Percentiles rank a stretch among this genome's conserved stretches.
These are phyloP conservation scores for Ganoderma resinaceum DNA, from an alignment of 1,284 basidiomycete species.

Conservation along the genomic window DNA sequence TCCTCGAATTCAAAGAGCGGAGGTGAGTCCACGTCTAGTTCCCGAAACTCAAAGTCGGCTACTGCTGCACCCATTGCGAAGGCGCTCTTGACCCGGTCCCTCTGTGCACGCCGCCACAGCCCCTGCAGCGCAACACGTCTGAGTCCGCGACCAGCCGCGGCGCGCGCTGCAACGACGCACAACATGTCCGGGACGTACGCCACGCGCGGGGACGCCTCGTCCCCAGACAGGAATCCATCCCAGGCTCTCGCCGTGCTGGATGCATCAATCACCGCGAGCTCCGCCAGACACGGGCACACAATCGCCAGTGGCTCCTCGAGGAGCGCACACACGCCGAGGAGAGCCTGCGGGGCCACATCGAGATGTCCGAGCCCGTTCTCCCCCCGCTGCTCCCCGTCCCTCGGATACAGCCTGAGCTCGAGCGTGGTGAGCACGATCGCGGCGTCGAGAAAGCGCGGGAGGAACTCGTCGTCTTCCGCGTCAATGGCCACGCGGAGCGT, in stretches of 20 bases:
- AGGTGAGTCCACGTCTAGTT: background rate
- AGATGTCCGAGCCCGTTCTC: background rate
- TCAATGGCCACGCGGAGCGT: background rate
- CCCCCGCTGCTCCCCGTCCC: background rate
- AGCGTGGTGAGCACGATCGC: background rate
- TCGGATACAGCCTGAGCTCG: background rate
- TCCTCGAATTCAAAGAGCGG: background rate
- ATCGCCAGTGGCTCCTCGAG: background rate
- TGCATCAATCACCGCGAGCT: background rate
- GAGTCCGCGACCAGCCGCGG: background rate
- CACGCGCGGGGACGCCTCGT: background rate
- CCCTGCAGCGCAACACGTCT: background rate
- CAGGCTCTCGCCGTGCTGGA: background rate
- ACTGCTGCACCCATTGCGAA: background rate
- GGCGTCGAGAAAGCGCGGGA: background rate
- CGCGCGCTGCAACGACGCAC: background rate
- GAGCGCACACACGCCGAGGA: background rate
- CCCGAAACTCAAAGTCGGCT: background rate
- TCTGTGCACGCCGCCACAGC: background rate
- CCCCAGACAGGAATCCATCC: background rate
- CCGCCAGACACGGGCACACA: background rate
- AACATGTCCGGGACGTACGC: background rate
- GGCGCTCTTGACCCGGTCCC: background rate
- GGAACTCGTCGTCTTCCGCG: background rate
- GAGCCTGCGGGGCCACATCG: background rate